Conservation (phyloP, 371 early-diverging fungal genomes). For the Syncephalis fuscata region DNA sequence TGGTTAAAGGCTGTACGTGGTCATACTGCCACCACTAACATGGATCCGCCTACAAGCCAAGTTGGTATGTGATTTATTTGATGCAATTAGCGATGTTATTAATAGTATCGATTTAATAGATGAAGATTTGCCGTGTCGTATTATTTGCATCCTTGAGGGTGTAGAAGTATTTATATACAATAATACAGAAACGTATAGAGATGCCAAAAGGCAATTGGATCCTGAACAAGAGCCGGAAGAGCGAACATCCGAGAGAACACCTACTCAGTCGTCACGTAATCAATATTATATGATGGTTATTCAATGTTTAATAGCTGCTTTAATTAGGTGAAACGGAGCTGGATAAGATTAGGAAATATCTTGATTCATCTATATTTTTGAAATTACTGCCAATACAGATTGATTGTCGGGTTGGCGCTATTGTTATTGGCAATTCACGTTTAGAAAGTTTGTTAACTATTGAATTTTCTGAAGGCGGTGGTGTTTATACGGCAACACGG, state of each 20-base stretch:
- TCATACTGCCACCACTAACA: conserved; percentile 17
- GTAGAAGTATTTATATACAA: conserved; percentile 77
- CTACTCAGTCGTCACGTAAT: neutral
- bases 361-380: conserved; percentile 26
- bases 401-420: conserved; percentile 46
- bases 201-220: conserved; percentile 30
- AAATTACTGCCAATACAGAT: conserved; percentile 52
- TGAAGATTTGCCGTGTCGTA: conserved; percentile 24
- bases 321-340: neutral
- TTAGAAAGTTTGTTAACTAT: conserved; percentile 41
- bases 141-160: conserved; percentile 58
- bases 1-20: conserved; percentile 53
- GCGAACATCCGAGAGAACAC: neutral
- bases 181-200: conserved; percentile 52
- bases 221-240: neutral
- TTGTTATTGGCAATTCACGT: conserved; percentile 60
- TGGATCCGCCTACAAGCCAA: conserved; percentile 10
- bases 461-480: conserved; percentile 36
- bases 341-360: conserved; percentile 3
- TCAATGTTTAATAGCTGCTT: neutral
- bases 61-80: conserved; percentile 4
- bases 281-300: neutral
- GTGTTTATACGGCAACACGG: conserved; percentile 36
- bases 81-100: neutral
- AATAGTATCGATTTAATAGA: neutral